Conservation (phyloP, 2,329 filamentous ascomycete genomes). For the Pestalotiopsis sp. region DNA sequence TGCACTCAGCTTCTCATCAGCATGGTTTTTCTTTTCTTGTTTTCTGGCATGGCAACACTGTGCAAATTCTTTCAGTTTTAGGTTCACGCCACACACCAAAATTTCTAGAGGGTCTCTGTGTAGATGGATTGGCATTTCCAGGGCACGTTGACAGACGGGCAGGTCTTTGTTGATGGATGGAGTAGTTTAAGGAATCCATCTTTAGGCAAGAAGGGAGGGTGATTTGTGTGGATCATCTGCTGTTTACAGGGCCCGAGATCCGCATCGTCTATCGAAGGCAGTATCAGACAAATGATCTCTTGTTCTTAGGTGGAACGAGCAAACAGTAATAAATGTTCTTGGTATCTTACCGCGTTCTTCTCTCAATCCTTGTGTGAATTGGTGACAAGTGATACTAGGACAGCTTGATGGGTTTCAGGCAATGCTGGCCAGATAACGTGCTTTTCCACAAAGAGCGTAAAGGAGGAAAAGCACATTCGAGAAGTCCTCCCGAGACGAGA, state of each 20-base stretch:
- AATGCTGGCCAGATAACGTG: not conserved
- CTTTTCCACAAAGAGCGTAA: not conserved
- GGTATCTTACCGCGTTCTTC: not conserved
- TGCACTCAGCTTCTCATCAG: not conserved
- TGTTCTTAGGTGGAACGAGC: constrained; percentile 8
- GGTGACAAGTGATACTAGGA: not conserved
- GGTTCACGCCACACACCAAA: not conserved
- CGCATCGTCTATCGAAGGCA: constrained; percentile 1
- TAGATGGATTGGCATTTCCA: constrained; percentile 7
- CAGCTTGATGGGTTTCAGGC: not conserved
- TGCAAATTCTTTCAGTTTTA: not conserved
- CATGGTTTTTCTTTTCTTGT: not conserved
- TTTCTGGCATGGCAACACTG: constrained; percentile 8
- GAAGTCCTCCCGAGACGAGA: no score
- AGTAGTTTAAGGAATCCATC: not conserved
- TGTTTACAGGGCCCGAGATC: not conserved
- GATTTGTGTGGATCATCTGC: constrained; percentile 7
- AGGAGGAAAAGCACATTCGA: no score
- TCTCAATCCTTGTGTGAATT: not conserved
- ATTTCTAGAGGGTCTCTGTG: not conserved
- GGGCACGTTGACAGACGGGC: not conserved
- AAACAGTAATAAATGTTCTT: constrained; percentile 10
- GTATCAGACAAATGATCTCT: constrained; percentile 7
- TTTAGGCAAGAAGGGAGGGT: constrained; percentile 9
- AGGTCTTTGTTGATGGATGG: constrained; percentile 2